Percentiles rank a stretch among this genome's conserved stretches.
phyloP scores from a whole-genome alignment of 192 early-diverging fungal species.

The Irineochytrium annulatum region DNA sequence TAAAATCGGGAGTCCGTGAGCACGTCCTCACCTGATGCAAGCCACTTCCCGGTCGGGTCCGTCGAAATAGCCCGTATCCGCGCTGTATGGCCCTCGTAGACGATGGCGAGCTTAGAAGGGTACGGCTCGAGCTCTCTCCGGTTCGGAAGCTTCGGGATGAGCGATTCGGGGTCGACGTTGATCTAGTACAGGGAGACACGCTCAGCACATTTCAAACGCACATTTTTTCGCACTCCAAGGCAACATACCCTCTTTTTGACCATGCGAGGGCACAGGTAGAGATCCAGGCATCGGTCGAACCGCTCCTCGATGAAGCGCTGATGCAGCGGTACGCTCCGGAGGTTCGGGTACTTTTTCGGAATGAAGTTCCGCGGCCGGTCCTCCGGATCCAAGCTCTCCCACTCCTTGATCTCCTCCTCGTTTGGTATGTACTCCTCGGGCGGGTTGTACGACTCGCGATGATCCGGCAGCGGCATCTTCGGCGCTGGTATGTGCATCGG shows the following conservation, averaged over 20 bases:
- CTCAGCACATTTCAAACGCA: background rate
- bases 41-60: constrained; percentile 87
- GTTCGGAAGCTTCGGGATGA: constrained; percentile 92
- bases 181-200: constrained; percentile 35
- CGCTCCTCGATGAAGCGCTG: constrained; percentile 87
- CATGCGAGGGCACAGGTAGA: constrained; percentile 92
- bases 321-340: constrained; percentile 87
- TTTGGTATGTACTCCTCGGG: constrained; percentile 89
- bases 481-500: constrained; percentile 85
- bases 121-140: constrained; percentile 94
- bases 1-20: too few relatives aligned
- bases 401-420: constrained; percentile 73
- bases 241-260: constrained; percentile 67
- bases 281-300: constrained; percentile 93
- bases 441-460: constrained; percentile 96
- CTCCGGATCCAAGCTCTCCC: constrained; percentile 75
- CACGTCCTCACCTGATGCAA: constrained; percentile 66
- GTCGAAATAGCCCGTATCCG: constrained; percentile 80
- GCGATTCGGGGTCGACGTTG: constrained; percentile 83
- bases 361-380: constrained; percentile 64
- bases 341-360: constrained; percentile 66
- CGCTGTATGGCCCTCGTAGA: constrained; percentile 76
- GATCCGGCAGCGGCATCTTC: constrained; percentile 77
- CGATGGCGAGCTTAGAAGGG: constrained; percentile 74
- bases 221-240: constrained; percentile 2